Evolutionary conservation across 2,329 filamentous ascomycete species (phyloP).

Genomic region (Sarocladium brachiariae): DNA sequence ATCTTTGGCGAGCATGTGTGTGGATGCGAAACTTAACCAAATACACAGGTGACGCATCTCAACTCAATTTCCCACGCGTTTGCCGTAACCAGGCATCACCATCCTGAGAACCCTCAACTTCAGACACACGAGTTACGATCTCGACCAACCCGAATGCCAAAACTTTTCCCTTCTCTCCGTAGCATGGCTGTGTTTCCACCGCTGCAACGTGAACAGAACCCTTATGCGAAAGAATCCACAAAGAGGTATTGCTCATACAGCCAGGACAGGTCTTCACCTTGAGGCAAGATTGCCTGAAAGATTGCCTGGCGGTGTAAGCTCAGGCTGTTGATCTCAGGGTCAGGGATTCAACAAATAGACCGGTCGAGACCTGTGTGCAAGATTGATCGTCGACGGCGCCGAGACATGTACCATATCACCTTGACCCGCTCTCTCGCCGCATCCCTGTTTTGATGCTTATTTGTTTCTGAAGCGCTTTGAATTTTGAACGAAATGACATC

Average conservation of each 20-base stretch:
- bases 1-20: too few relatives aligned
- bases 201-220: not conserved
- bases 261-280: not conserved
- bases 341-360: slow-evolving; percentile 2
- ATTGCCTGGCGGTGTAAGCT: not conserved
- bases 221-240: not conserved
- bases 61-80: too few relatives aligned
- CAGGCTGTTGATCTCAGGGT: slow-evolving; percentile 3
- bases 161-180: not conserved
- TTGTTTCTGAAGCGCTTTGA: too few relatives aligned
- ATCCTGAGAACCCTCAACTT: not conserved
- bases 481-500: too few relatives aligned
- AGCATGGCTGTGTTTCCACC: not conserved
- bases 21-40: too few relatives aligned
- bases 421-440: not conserved
- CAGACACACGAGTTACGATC: not conserved
- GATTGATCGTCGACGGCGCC: slow-evolving; percentile 2
- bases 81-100: too few relatives aligned
- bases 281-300: not conserved
- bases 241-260: not conserved
- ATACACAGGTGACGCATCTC: too few relatives aligned
- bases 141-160: not conserved
- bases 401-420: not conserved
- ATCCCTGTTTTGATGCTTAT: not conserved
- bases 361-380: not conserved